Evolutionary conservation across 164 flowering plant genomes (phyloP).

Genomic region (Cinnamomum chago): DNA sequence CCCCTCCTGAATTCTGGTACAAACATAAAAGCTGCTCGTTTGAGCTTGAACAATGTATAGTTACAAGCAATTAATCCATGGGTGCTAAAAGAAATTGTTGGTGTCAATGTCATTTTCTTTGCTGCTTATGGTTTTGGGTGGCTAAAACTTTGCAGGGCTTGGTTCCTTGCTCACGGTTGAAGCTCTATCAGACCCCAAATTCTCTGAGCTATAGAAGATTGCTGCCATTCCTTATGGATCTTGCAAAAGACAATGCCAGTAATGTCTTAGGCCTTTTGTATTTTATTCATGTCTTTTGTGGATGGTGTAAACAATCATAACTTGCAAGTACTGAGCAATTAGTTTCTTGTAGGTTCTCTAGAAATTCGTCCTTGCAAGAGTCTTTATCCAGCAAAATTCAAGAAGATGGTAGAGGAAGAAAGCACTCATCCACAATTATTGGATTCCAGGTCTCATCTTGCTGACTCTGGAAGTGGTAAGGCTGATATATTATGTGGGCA

Average conservation of each 20-base stretch:
- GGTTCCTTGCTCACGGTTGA: slow-evolving; percentile 20
- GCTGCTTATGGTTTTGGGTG: neutral
- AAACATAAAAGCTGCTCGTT: neutral
- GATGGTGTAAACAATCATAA: neutral
- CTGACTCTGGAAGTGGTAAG: neutral
- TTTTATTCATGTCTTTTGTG: neutral
- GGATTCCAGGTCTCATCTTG: slow-evolving; percentile 12
- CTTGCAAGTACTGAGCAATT: neutral
- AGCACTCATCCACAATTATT: slow-evolving; percentile 3
- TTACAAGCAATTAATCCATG: neutral
- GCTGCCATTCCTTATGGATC: slow-evolving; percentile 55
- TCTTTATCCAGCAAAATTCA: slow-evolving; percentile 9
- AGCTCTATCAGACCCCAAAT: slow-evolving; percentile 33
- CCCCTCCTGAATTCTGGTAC: neutral
- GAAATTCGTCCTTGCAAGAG: slow-evolving; percentile 7
- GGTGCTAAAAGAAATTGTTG: neutral
- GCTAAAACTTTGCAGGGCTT: slow-evolving; percentile 5
- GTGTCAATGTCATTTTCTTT: neutral
- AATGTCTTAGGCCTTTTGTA: slow-evolving; percentile 13
- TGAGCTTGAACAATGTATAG: neutral
- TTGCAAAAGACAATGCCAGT: slow-evolving; percentile 34
- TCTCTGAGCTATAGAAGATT: slow-evolving; percentile 55
- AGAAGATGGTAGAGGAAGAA: slow-evolving; percentile 19
- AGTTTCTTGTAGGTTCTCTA: slow-evolving; percentile 26
- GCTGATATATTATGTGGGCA: neutral